A percentile compares a stretch with the other conserved stretches of the same genome.
Evolutionary conservation across 306 rosid species (phyloP).

Genomic region (Malus asiatica): DNA sequence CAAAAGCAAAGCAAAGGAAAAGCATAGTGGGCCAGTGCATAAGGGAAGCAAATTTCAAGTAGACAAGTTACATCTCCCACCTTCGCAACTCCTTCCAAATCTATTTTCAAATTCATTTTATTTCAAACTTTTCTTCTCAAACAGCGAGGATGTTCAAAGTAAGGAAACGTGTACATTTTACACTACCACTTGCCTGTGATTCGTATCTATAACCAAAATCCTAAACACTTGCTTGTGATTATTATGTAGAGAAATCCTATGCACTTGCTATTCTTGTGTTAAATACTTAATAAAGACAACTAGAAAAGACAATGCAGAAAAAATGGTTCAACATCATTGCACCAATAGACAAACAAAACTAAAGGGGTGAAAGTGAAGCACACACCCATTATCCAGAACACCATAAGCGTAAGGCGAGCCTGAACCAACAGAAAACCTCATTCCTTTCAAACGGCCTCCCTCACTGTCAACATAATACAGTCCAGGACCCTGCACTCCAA

Average conservation of each 20-base stretch:
- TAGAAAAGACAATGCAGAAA: neutral
- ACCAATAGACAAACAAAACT: neutral
- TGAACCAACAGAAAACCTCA: constrained; percentile 91
- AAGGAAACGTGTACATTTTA: neutral
- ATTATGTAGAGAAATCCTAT: neutral
- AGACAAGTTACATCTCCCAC: neutral
- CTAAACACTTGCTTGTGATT: neutral
- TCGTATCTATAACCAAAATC: neutral
- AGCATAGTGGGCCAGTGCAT: neutral
- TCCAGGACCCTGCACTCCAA: constrained; percentile 73
- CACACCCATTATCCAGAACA: constrained; percentile 78
- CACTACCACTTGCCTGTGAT: neutral
- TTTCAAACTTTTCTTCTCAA: neutral
- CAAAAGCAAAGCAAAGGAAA: neutral
- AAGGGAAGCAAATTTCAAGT: neutral
- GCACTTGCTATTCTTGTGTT: neutral
- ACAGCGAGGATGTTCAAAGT: neutral
- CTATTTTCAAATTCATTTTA: neutral
- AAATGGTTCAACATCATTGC: neutral
- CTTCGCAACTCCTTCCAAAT: neutral
- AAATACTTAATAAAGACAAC: neutral
- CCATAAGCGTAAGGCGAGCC: constrained; percentile 99
- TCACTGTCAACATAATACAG: constrained; percentile 92
- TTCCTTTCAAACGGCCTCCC: constrained; percentile 95
- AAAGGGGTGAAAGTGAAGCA: neutral